Evolutionary conservation across 306 rosid genomes (phyloP).

Genomic region (Mimosa bimucronata): DNA sequence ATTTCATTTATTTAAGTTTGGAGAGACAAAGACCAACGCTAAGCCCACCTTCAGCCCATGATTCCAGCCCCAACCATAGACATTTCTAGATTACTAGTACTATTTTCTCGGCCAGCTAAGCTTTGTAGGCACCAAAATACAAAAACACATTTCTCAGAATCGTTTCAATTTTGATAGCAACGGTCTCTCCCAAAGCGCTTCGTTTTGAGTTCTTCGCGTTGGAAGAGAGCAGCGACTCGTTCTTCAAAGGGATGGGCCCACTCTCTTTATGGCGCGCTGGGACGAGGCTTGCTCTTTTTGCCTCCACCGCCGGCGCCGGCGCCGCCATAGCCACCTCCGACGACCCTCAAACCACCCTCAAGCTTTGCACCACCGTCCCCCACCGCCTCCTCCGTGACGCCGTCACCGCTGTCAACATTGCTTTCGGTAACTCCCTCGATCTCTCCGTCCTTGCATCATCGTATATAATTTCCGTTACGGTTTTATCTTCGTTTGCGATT

Average conservation of each 20-base stretch:
- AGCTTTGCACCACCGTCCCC: constrained; percentile 76
- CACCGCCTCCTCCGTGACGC: constrained; percentile 77
- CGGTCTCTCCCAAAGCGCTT: not conserved
- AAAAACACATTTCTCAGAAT: too few relatives aligned
- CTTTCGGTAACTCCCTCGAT: constrained; percentile 68
- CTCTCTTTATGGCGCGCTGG: constrained; percentile 80
- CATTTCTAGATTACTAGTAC: not conserved
- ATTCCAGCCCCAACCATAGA: not conserved
- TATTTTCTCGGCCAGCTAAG: not conserved
- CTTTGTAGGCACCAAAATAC: too few relatives aligned
- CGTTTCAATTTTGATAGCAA: too few relatives aligned
- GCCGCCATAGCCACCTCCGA: constrained; percentile 78
- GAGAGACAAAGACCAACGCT: too few relatives aligned
- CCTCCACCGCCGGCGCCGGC: constrained; percentile 60
- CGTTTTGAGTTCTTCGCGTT: not conserved
- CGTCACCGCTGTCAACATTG: constrained; percentile 72
- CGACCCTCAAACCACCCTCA: constrained; percentile 69
- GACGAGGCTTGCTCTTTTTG: constrained; percentile 54
- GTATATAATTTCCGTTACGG: not conserved
- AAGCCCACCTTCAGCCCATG: not conserved
- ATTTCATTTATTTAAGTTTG: too few relatives aligned
- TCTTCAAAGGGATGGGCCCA: constrained; percentile 53
- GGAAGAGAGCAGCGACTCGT: not conserved
- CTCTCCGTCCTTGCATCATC: constrained; percentile 20
- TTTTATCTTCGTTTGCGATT: not conserved